Evolutionary conservation across 768 basidiomycete species (phyloP), one percentile per base, ranked within the genome.

Genomic region (Mycena amicta): DNA sequence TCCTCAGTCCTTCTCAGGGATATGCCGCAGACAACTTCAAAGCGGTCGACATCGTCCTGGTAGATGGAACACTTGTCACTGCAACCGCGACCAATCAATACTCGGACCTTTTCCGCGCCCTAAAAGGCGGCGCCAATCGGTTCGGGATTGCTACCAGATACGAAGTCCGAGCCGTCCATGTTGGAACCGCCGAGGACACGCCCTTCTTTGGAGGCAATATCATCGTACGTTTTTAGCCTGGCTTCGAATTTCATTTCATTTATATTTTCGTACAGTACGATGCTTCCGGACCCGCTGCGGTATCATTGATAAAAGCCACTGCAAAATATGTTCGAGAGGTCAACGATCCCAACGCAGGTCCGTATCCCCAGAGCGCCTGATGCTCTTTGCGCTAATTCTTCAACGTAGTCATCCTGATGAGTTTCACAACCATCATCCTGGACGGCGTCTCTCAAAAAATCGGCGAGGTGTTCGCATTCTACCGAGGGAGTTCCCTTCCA

Each of bases 91-190:
- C 68, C 3, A 80, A 80, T 50, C 49, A 73, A 61, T 75, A 77
- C 50, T 66, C 73, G 2, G 78, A 80, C 57, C 70, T 80, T 20
- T 78, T 80, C 67, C 70, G 72, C 43, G 77, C 78, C 3, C 66
- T 81, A 49, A 78, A 79, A 61, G 78, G 78, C 4, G 77, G 78
- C n/a, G 78, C 68, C 2, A 79, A 75, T 66, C 71, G 78, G 13
- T 79, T 79, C 60, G 78, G 78, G 2, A 79, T 80, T 43, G 77
- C 79, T 18, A 79, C 78, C 16, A 65, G 78, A 23, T 79, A 77
- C 53, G 75, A 75, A 49, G 68, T 80, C 12, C 55, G 71, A 26
- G 73, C 76, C 16, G 67, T 76, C 12, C 76, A 75, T 55, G 75
- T 74, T 5, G 79, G 77, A 3, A 74, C 72, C 8, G 68, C 66